Base-by-base conservation (phyloP, 2,329 filamentous ascomycete species). In the Biscogniauxia mediterranea region DNA sequence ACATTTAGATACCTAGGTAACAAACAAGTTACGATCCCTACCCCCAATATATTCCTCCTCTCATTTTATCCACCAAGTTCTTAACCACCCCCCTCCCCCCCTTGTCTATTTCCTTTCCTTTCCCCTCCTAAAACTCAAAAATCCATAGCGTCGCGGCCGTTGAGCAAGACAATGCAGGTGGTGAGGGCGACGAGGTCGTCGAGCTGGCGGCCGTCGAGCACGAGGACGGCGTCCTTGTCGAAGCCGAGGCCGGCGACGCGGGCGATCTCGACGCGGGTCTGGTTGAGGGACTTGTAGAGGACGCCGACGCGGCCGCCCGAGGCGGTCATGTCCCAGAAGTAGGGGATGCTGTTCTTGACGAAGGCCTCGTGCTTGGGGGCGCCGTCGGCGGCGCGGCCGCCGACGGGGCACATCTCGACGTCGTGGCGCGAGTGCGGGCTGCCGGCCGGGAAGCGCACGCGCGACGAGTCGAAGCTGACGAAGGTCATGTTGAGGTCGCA, bases 401-500 rank as follows among this genome's bases (percentile, higher is more conserved):
- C 72, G 32, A 75, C 73, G 60, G 73, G 71, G 51, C 59, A 69
- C 42, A 75, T 50, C 69, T 74, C 72, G 63, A 75, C 60, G 55
- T 64, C 61, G 68, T 75, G 72, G n/a, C 73, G 66, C 25, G 59
- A 69, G 68, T 74, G 73, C 57, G 51, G 17, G 66, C 66, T 69
- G 2, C 64, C 70, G 3, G 64, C n/a, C 0, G 73, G 70, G 64
- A 75, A 75, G 52, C 70, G 70, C 25, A 75, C 70, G 5, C 38
- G 61, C 26, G 66, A 69, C 51, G 58, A 65, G 62, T 66, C 73
- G 64, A 75, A 75, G 6, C 71, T 73, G 0, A 75, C 66, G 59
- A 75, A 75, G n/a, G 73, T 75, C 56, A 75, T 75, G 67, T 74
- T 74, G 21, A 75, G 69, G 62, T 75, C 73, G 68, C 68, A 70